Conservation (phyloP, 2,329 filamentous ascomycete species). For the Pseudogymnoascus sp. region DNA sequence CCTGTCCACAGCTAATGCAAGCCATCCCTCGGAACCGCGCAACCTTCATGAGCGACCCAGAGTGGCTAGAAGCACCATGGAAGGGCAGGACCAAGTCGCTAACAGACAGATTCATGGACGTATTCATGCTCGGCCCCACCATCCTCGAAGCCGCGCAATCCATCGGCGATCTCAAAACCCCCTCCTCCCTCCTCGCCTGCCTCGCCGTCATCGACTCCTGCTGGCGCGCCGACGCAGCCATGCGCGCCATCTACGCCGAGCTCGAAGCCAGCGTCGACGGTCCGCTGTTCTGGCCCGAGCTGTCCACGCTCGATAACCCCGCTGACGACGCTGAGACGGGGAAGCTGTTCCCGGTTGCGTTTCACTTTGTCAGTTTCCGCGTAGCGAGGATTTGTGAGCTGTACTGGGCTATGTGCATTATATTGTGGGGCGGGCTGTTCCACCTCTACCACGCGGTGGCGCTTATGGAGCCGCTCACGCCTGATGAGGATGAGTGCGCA, state of each 20-base stretch:
- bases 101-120: conserved; percentile 27
- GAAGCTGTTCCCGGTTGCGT: conserved; percentile 27
- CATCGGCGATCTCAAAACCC: conserved; percentile 16
- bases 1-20: conserved; percentile 25
- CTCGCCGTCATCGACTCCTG: conserved; percentile 21
- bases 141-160: conserved; percentile 19
- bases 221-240: conserved; percentile 25
- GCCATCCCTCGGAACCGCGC: conserved; percentile 20
- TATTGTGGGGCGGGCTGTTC: conserved; percentile 30
- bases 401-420: conserved; percentile 28
- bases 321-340: conserved; percentile 11
- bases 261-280: conserved; percentile 19
- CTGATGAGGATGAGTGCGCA: neutral
- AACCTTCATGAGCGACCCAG: conserved; percentile 25
- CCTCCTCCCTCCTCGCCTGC: conserved; percentile 14
- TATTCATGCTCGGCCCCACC: conserved; percentile 23
- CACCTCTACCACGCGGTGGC: conserved; percentile 26
- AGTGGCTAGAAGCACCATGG: conserved; percentile 29
- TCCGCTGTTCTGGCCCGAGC: conserved; percentile 27
- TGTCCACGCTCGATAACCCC: conserved; percentile 15
- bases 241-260: conserved; percentile 23
- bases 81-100: conserved; percentile 21
- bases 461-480: conserved; percentile 12
- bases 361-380: conserved; percentile 24
- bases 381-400: conserved; percentile 26